Evolutionary conservation across 1,139 yeast genomes (phyloP).

Genomic region (Saccharomycopsis hybrid): DNA sequence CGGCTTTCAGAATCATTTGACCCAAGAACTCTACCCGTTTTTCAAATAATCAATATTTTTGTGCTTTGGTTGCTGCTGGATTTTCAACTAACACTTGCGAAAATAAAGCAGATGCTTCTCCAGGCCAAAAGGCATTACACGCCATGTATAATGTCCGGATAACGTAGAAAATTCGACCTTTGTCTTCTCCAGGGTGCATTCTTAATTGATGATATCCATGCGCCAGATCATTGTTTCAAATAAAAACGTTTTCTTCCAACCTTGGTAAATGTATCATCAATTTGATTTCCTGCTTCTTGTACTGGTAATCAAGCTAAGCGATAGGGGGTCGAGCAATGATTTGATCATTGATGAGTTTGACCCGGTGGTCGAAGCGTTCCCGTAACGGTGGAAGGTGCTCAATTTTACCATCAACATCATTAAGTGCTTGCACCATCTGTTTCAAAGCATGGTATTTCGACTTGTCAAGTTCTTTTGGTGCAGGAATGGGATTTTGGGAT

Average conservation of each 20-base stretch:
- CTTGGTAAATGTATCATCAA: background rate
- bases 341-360: background rate
- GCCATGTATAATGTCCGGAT: background rate
- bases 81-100: background rate
- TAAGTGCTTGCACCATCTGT: too few species aligned
- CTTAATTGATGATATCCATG: background rate
- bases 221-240: background rate
- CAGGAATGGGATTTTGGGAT: too few species aligned
- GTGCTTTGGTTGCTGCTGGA: background rate
- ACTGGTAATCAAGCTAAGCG: background rate
- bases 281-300: background rate
- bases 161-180: background rate
- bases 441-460: too few species aligned
- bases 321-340: background rate
- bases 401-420: too few species aligned
- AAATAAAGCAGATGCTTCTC: background rate
- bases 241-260: background rate
- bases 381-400: background rate
- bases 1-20: background rate
- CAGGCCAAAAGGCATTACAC: background rate
- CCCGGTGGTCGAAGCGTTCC: background rate
- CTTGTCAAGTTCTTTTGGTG: too few species aligned
- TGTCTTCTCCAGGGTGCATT: background rate
- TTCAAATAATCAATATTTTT: background rate
- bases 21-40: background rate